A percentile compares a stretch with the other conserved stretches of the same genome.
These are phyloP conservation scores for Salix caprea DNA, from an alignment of 345 rosid species.

Conservation along the genomic window DNA sequence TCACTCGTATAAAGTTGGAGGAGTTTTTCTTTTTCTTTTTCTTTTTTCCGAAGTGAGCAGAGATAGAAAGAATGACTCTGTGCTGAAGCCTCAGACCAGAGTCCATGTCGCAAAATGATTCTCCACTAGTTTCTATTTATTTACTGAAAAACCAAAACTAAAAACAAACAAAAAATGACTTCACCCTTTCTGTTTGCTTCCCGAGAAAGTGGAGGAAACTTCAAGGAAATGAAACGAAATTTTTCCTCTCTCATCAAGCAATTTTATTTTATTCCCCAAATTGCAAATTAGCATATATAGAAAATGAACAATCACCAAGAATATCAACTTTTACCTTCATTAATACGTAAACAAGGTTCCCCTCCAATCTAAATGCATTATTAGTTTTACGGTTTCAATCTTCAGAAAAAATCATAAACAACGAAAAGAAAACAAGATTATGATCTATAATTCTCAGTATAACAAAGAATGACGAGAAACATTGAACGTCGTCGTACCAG, in stretches of 20 bases:
- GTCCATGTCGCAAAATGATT: neutral
- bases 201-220: slow-evolving; percentile 9
- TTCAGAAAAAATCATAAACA: neutral
- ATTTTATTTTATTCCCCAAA: no score
- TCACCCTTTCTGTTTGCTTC: slow-evolving; percentile 8
- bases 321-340: no score
- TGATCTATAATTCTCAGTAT: neutral
- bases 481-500: neutral
- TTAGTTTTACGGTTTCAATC: no score
- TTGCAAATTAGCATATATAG: no score
- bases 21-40: neutral
- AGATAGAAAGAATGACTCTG: neutral
- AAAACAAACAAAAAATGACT: neutral
- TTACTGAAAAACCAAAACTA: neutral
- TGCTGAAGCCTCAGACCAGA: neutral
- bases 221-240: neutral
- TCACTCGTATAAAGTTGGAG: neutral
- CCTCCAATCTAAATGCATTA: no score
- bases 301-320: no score
- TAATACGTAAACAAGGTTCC: no score
- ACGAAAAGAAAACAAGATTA: neutral
- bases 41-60: neutral
- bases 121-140: neutral
- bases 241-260: no score
- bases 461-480: neutral